These are phyloP conservation scores for Psilocybe cubensis DNA, from an alignment of 768 basidiomycete genomes.

Conservation along the genomic window DNA sequence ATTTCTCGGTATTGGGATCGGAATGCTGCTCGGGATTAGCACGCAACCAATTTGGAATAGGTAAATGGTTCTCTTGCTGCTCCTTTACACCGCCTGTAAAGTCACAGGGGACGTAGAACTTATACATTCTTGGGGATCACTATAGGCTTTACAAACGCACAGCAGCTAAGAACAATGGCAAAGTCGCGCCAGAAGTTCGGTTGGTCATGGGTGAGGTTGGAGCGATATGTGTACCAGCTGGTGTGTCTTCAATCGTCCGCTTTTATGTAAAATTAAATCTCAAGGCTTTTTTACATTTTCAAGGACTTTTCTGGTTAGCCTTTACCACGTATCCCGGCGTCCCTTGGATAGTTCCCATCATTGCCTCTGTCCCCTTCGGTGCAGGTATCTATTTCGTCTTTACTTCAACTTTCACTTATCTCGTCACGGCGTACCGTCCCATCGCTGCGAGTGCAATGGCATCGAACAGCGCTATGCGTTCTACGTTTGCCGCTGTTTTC, in stretches of 20 bases:
- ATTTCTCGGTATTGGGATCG: conserved; percentile 65
- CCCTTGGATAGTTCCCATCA: conserved; percentile 69
- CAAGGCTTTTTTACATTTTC: conserved; percentile 21
- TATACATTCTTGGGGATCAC: neutral
- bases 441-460: conserved; percentile 73
- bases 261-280: no score
- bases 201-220: conserved; percentile 72
- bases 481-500: conserved; percentile 62
- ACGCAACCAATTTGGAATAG: conserved; percentile 60
- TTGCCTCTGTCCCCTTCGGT: conserved; percentile 70
- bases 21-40: conserved; percentile 50
- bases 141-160: conserved; percentile 41
- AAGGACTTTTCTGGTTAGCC: conserved; percentile 66
- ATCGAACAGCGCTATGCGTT: conserved; percentile 64
- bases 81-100: no score
- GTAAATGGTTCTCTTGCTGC: conserved; percentile 30
- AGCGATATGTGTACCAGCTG: conserved; percentile 65
- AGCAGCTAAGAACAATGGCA: conserved; percentile 40
- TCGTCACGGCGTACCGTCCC: conserved; percentile 71
- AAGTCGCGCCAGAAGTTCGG: conserved; percentile 66
- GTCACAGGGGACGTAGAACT: neutral
- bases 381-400: conserved; percentile 68
- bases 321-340: conserved; percentile 52
- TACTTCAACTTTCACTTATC: conserved; percentile 71
- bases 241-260: no score